Conservation (phyloP, 805 yeast genomes). For the Sporopachydermia lactativora region DNA sequence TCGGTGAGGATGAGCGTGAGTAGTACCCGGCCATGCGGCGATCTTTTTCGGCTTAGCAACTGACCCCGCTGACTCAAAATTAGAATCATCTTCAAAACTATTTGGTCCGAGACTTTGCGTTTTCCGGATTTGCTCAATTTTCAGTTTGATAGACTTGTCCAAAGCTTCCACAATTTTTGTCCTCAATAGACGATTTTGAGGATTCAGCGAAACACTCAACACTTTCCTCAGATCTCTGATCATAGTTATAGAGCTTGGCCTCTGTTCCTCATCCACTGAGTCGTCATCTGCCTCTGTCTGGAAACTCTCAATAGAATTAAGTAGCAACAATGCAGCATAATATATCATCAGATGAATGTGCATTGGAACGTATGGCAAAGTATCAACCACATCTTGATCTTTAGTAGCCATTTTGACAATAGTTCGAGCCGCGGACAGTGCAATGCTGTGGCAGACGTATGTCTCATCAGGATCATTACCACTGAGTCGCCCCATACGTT, state of each 20-base stretch:
- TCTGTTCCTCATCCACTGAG: constrained; percentile 13
- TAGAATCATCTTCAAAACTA: constrained; percentile 12
- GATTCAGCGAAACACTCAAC: constrained; percentile 8
- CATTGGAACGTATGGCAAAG: constrained; percentile 52
- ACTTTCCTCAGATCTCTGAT: constrained; percentile 29
- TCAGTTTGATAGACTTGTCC: constrained; percentile 11
- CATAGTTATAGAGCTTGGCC: constrained; percentile 16
- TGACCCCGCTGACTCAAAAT: constrained; percentile 8
- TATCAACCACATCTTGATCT: constrained; percentile 42
- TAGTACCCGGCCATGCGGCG: constrained; percentile 53
- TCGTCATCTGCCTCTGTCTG: constrained; percentile 12
- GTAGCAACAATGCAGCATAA: constrained; percentile 44
- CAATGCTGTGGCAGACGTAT: constrained; percentile 20
- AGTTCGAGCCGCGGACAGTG: constrained; percentile 48
- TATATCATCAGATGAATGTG: constrained; percentile 61
- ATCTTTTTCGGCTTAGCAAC: constrained; percentile 18
- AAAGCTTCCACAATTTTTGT: constrained; percentile 22
- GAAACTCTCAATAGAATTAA: constrained; percentile 30
- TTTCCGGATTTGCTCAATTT: constrained; percentile 10
- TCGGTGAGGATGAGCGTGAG: constrained; percentile 45
- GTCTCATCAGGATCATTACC: constrained; percentile 6
- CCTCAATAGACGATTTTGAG: constrained; percentile 21
- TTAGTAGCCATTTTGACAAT: constrained; percentile 43
- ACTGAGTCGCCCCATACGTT: constrained; percentile 3
- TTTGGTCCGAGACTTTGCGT: too few species aligned